These are phyloP conservation scores for Capsicum baccatum DNA, from an alignment of 257 asterid species.

Conservation along the genomic window DNA sequence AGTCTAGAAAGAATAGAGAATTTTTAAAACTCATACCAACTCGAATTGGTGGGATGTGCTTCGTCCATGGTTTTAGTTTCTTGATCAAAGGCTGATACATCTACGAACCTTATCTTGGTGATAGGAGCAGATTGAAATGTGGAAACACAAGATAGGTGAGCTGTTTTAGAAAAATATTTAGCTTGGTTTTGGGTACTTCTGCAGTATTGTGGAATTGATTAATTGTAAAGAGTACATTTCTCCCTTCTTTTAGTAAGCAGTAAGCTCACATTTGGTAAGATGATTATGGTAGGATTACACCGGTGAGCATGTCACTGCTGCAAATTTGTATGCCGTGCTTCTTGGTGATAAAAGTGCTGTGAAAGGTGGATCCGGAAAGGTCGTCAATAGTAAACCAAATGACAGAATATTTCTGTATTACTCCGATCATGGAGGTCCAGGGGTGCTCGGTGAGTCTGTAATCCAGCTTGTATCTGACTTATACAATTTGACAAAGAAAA, in stretches of 20 bases:
- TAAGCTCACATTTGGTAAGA: not conserved
- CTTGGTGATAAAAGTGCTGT: conserved; percentile 68
- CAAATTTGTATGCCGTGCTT: conserved; percentile 75
- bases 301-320: conserved; percentile 62
- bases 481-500: not conserved
- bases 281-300: conserved; percentile 68
- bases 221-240: too few species aligned
- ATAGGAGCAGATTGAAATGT: not conserved
- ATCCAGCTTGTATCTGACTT: not conserved
- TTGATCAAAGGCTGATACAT: not conserved
- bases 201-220: not conserved
- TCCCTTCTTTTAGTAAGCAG: not conserved
- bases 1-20: not conserved
- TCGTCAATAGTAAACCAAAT: conserved; percentile 62
- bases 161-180: not conserved
- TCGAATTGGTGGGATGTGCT: not conserved
- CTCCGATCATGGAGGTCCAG: conserved; percentile 95
- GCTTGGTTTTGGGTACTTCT: not conserved
- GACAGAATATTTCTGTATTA: conserved; percentile 85
- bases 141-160: not conserved
- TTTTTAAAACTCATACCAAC: not conserved
- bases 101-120: not conserved
- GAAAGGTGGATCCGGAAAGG: conserved; percentile 86
- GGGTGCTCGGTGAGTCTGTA: conserved; percentile 75
- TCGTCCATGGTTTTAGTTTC: not conserved